Conservation (phyloP, 2,329 filamentous ascomycete species). For the Xylaria sp. region DNA sequence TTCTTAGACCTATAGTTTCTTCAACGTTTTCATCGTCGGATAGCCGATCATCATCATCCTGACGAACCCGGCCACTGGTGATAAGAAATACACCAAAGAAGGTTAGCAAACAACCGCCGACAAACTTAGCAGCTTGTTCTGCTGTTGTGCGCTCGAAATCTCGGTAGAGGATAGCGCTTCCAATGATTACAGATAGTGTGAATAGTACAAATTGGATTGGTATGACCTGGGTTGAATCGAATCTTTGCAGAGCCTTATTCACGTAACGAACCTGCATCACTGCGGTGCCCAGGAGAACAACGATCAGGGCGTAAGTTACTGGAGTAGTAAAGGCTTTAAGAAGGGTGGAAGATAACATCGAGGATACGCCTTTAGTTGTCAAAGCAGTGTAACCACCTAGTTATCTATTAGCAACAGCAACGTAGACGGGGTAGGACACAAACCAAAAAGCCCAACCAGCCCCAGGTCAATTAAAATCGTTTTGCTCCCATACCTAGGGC, state of each 20-base stretch:
- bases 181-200: slow-evolving; percentile 92
- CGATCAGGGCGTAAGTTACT: slow-evolving; percentile 84
- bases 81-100: slow-evolving; percentile 98
- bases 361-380: slow-evolving; percentile 94
- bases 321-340: slow-evolving; percentile 90
- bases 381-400: slow-evolving; percentile 93
- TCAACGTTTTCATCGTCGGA: slow-evolving; percentile 65
- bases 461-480: slow-evolving; percentile 92
- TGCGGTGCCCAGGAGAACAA: slow-evolving; percentile 81
- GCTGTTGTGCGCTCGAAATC: slow-evolving; percentile 86
- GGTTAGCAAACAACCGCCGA: slow-evolving; percentile 88
- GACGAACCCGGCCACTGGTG: slow-evolving; percentile 75
- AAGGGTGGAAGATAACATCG: slow-evolving; percentile 88
- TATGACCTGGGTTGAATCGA: slow-evolving; percentile 97
- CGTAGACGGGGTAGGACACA: not conserved
- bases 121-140: slow-evolving; percentile 79
- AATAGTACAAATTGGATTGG: slow-evolving; percentile 98
- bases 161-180: slow-evolving; percentile 89
- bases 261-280: slow-evolving; percentile 98
- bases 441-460: slow-evolving; percentile 90
- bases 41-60: slow-evolving; percentile 63
- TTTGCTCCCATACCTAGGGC: slow-evolving; percentile 80
- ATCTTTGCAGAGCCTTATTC: slow-evolving; percentile 84
- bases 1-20: slow-evolving; percentile 65
- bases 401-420: slow-evolving; percentile 17